These are phyloP conservation scores for Bacidia gigantensis DNA, from an alignment of 495 filamentous ascomycete genomes.

Conservation along the genomic window DNA sequence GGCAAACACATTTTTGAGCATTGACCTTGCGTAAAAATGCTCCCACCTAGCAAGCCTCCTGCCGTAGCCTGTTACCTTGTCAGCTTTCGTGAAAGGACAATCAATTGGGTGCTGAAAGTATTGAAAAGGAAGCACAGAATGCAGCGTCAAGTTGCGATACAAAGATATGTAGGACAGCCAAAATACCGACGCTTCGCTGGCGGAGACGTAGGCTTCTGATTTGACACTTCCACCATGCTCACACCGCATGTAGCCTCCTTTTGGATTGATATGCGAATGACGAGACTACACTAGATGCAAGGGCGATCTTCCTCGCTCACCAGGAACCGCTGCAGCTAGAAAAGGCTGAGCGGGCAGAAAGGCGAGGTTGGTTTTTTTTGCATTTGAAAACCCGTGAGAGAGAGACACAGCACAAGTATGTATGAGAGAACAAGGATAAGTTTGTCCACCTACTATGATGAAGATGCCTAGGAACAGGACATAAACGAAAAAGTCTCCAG, in stretches of 20 bases:
- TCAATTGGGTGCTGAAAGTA: no score
- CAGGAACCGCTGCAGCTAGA: conserved; percentile 92
- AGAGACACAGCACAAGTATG: conserved; percentile 8
- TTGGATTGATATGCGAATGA: conserved; percentile 65
- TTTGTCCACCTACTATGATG: conserved; percentile 43
- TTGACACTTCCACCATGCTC: conserved; percentile 78
- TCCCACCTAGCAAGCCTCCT: conserved; percentile 34
- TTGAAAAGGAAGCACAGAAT: no score
- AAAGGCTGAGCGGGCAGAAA: conserved; percentile 87
- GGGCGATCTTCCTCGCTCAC: conserved; percentile 91
- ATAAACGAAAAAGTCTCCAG: conserved; percentile 59
- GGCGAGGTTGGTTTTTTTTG: conserved; percentile 45
- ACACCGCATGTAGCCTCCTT: conserved; percentile 57
- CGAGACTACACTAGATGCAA: conserved; percentile 53
- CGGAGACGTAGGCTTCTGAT: conserved; percentile 62
- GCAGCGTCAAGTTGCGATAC: no score
- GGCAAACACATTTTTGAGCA: no score
- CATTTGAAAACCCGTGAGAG: conserved; percentile 15
- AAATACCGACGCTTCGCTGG: conserved; percentile 57
- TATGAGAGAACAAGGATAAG: conserved; percentile 1
- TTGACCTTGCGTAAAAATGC: conserved; percentile 43
- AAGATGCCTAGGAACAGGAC: conserved; percentile 43
- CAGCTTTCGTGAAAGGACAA: conserved; percentile 19
- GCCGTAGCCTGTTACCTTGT: conserved; percentile 35
- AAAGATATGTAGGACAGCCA: conserved; percentile 71